Evolutionary conservation across 2,329 filamentous ascomycete genomes (phyloP).

Genomic region (Colletotrichum sp.): DNA sequence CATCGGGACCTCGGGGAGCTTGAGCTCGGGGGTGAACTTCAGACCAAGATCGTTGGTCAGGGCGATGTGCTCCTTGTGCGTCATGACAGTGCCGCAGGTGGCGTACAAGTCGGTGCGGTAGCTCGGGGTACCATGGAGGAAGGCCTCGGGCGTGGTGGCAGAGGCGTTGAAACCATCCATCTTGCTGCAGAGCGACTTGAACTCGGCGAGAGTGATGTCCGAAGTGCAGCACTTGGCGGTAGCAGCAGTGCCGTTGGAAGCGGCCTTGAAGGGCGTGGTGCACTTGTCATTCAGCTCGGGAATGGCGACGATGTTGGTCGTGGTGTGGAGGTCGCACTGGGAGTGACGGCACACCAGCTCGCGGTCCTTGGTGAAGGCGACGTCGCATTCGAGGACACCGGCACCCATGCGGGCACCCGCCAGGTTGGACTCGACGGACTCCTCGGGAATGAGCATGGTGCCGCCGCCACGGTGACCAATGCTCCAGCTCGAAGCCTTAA

Average conservation of each 20-base stretch:
- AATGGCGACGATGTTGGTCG: slow-evolving; percentile 67
- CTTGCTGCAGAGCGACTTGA: slow-evolving; percentile 70
- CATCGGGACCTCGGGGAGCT: slow-evolving; percentile 72
- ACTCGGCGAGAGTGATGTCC: slow-evolving; percentile 72
- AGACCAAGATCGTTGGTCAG: slow-evolving; percentile 62
- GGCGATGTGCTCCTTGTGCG: slow-evolving; percentile 65
- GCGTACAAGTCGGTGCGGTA: slow-evolving; percentile 71
- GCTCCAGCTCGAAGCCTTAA: slow-evolving; percentile 58
- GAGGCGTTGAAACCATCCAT: slow-evolving; percentile 68
- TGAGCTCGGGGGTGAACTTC: slow-evolving; percentile 70
- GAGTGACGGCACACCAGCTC: slow-evolving; percentile 72
- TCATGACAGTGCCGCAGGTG: slow-evolving; percentile 65
- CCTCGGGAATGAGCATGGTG: slow-evolving; percentile 68
- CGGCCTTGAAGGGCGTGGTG: slow-evolving; percentile 63
- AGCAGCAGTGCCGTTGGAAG: slow-evolving; percentile 53
- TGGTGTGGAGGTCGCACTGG: slow-evolving; percentile 71
- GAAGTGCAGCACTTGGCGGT: slow-evolving; percentile 72
- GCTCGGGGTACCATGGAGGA: slow-evolving; percentile 60
- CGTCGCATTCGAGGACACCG: slow-evolving; percentile 71
- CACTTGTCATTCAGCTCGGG: slow-evolving; percentile 69
- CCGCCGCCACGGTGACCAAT: slow-evolving; percentile 66
- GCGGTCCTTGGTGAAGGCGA: slow-evolving; percentile 67
- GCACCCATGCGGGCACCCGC: slow-evolving; percentile 71
- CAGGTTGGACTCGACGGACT: slow-evolving; percentile 61
- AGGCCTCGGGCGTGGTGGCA: slow-evolving; percentile 62